Conservation (phyloP, 169 alveolate genomes). For the Perkinsus chesapeaki region DNA sequence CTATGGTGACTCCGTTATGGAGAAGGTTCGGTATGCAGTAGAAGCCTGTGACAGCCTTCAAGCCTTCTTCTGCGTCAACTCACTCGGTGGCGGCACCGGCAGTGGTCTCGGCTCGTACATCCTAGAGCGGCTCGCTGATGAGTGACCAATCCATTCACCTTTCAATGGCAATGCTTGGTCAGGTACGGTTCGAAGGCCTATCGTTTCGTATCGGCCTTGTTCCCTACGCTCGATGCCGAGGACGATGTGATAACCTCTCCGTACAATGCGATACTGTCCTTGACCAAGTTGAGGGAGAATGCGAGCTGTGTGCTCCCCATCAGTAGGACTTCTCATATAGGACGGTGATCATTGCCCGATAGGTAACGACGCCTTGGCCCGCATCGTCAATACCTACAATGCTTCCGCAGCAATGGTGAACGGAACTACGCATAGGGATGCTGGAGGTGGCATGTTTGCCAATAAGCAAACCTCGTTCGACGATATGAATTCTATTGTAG, state of each 20-base stretch:
- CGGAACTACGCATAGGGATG: background rate
- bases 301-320: constrained; percentile 86
- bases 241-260: constrained; percentile 88
- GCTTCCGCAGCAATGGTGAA: background rate
- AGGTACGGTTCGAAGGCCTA: constrained; percentile 1
- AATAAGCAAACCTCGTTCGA: constrained; percentile 46
- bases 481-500: constrained; percentile 61
- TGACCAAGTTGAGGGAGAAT: constrained; percentile 67
- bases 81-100: constrained; percentile 99
- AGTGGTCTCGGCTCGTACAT: constrained; percentile 93
- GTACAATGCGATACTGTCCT: constrained; percentile 75
- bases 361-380: background rate
- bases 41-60: constrained; percentile 89
- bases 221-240: background rate
- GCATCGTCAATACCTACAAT: background rate
- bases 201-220: background rate
- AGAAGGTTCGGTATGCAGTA: constrained; percentile 69
- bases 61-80: constrained; percentile 86
- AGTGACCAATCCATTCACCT: constrained; percentile 80
- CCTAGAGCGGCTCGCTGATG: constrained; percentile 55
- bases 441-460: background rate
- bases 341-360: background rate
- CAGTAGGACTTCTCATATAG: constrained; percentile 64
- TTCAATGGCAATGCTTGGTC: constrained; percentile 19
- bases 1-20: constrained; percentile 72